phyloP scores from a whole-genome alignment of 306 rosid genomes.

The Vigna reflexopilosa region DNA sequence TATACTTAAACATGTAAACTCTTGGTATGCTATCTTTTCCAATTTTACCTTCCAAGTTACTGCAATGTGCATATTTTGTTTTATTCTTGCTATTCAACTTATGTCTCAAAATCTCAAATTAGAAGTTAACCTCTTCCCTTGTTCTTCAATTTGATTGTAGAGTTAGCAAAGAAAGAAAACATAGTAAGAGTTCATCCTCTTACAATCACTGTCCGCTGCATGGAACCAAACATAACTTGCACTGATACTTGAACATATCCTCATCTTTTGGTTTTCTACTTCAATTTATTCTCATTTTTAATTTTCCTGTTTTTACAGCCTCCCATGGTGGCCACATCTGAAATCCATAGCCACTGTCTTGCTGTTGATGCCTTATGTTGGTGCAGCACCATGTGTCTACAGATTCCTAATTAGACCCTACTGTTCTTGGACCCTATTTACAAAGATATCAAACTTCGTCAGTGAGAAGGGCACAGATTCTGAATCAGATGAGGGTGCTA shows the following conservation, averaged over 20 bases:
- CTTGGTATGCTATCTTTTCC: neutral
- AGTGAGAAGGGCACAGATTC: constrained; percentile 18
- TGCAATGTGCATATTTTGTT: neutral
- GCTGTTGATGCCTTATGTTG: constrained; percentile 58
- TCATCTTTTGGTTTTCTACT: constrained; percentile 21
- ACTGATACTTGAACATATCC: constrained; percentile 6
- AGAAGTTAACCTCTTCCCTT: neutral
- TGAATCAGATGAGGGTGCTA: neutral
- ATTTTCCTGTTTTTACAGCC: constrained; percentile 52
- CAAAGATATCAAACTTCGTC: constrained; percentile 35
- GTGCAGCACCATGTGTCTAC: constrained; percentile 57
- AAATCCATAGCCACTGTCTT: constrained; percentile 60
- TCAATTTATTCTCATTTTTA: constrained; percentile 25
- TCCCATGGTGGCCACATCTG: constrained; percentile 62
- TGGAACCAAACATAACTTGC: constrained; percentile 10
- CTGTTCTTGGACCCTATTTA: constrained; percentile 34
- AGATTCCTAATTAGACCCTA: constrained; percentile 44
- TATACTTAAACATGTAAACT: neutral
- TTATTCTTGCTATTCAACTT: no score
- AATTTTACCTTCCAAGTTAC: neutral
- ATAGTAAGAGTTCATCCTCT: neutral
- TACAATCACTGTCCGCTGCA: neutral
- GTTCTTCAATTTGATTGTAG: neutral
- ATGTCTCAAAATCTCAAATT: neutral
- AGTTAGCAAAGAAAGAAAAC: neutral